Evolutionary conservation across 2,329 filamentous ascomycete genomes (phyloP), one percentile per base, ranked within the genome.

Genomic region (Penicillium brasilianum): DNA sequence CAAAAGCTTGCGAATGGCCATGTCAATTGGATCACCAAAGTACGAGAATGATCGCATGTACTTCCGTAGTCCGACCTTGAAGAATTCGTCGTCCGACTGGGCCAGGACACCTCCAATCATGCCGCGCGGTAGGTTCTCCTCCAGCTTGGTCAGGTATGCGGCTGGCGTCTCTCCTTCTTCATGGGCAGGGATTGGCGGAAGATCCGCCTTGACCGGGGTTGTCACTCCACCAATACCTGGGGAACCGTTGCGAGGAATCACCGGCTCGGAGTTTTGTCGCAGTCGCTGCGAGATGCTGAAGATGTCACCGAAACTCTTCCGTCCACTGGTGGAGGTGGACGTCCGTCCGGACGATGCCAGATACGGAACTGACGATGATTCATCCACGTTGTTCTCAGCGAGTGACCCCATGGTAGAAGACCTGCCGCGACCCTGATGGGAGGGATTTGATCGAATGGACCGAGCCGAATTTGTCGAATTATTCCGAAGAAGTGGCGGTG

Each of bases 11-110:
- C 95, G 88, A 65, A 98, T 89, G 1, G 94, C 91, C 93, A 99
- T 98, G 74, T 99, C 95, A 82, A 99, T 94, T 0, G 95, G 95
- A 69, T 98, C 94, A 30, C 92, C 93, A 71, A 97, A 98, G 79
- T 98, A 98, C 55, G 89, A 88, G 76, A 98, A 98, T 20, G 90
- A 90, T 56, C 94, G 88, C 90, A 98, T 98, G 73, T 97, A 98
- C 73, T 94, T 97, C 62, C 94, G 87, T 58, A 99, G 78, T 3
- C 96, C 93, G 1, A 91, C 88, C 61, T 88, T 87, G 50, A 89
- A 91, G 75, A 98, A 99, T 0, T 88, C 80, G 70, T 99, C 94
- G 2, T 87, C 86, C n/a, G 88, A 91, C 72, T 96, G 96, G 18
- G 92, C 94, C 28, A 99, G 80, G 16, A 92, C 87, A 50, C 90